Conservation (phyloP, 176 grass and related monocot species). For the Aegilops sharonensis region DNA sequence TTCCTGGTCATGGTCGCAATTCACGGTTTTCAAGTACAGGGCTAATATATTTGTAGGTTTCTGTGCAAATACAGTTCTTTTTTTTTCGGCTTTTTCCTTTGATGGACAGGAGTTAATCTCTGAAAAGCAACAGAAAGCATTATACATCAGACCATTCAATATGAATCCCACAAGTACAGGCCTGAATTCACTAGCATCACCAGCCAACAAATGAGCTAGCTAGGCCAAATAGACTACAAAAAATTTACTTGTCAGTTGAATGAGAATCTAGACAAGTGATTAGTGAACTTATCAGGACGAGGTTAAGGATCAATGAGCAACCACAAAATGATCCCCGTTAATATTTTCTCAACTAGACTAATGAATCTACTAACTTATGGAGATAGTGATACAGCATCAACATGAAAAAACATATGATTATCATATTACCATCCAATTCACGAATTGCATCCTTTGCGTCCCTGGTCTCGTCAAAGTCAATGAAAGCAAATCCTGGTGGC, state of each 20-base stretch:
- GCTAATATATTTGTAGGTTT: neutral
- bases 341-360: slow-evolving; percentile 11
- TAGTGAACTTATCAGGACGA: slow-evolving; percentile 8
- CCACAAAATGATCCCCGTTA: neutral
- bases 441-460: slow-evolving; percentile 87
- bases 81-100: too few relatives aligned
- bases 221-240: neutral
- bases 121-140: neutral
- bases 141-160: slow-evolving; percentile 11
- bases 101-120: neutral
- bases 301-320: neutral
- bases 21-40: neutral
- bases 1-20: neutral
- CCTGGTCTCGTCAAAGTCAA: slow-evolving; percentile 83
- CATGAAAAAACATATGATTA: neutral
- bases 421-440: slow-evolving; percentile 63
- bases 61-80: neutral
- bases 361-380: slow-evolving; percentile 2
- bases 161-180: neutral
- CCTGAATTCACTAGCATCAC: neutral
- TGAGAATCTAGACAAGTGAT: neutral
- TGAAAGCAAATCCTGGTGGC: slow-evolving; percentile 84
- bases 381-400: neutral
- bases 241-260: neutral
- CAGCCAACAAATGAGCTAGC: neutral